Evolutionary conservation across 495 filamentous ascomycete species (phyloP), one percentile per base, ranked within the genome.

Genomic region (Choiromyces venosus): DNA sequence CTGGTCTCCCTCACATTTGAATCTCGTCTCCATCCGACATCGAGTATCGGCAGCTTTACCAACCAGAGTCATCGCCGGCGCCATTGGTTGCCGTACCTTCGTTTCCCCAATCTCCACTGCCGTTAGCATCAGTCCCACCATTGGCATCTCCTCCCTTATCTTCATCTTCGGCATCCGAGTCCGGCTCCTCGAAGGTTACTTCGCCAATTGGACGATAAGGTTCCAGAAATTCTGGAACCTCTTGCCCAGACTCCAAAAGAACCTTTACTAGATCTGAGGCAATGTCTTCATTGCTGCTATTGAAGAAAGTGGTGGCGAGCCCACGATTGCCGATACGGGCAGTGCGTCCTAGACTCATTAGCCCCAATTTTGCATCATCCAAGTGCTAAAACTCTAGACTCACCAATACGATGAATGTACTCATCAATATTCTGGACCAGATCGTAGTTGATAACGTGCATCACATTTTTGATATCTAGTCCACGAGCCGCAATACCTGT

Each of bases 401-500:
- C 86, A 92, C 91, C 94, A 82, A 98, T 99, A 46, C 95, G 92
- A 78, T 99, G 95, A 71, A 91, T 87, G 78, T 99, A 98, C 78
- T 98, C 95, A 68, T 92, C 87, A 65, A 98, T 97, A 5, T 94
- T 95, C n/a, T 93, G 93, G 0, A 94, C 95, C 4, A 98, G 85
- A 67, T 97, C 93, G 76, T 88, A 97, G 83, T 99, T 98, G 85
- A 99, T 89, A 72, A 99, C 90, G 76, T 97, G 92, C 86, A 90
- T 88, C 5, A 97, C 89, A 71, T 94, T 91, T 68, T 86, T 87
- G 35, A 97, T 89, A 78, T 99, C 95, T 25, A 97, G 87, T n/a
- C 95, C 95, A 78, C 95, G 93, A 74, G 93, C 90, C 69, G 91
- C 87, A 39, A 99, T 87, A 29, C 91, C 91, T 68, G 94, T 97